phyloP scores from a whole-genome alignment of 495 filamentous ascomycete genomes.

The Penicillium canariense region DNA sequence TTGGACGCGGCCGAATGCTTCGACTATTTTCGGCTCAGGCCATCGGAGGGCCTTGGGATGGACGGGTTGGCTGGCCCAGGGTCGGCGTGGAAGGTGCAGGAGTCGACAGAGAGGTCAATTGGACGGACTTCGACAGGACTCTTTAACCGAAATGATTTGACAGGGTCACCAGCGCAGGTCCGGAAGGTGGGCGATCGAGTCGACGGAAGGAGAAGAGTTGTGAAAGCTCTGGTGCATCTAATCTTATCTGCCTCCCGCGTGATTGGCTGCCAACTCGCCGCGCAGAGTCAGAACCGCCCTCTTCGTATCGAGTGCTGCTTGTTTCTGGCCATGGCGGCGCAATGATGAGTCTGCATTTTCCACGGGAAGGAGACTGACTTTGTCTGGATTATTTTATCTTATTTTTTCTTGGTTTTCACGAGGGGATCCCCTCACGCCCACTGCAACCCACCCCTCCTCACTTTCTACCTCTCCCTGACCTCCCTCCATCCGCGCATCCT shows the following conservation, averaged over 20 bases:
- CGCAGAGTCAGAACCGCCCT: constrained; percentile 11
- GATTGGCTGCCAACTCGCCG: constrained; percentile 30
- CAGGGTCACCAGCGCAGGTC: constrained; percentile 32
- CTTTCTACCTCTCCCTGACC: constrained; percentile 1
- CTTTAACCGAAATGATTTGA: not conserved
- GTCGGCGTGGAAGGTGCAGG: not conserved
- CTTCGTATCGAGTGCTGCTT: not conserved
- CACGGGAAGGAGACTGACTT: constrained; percentile 17
- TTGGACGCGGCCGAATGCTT: constrained; percentile 15
- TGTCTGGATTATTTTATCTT: constrained; percentile 9
- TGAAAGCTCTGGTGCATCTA: constrained; percentile 39
- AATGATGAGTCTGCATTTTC: constrained; percentile 22
- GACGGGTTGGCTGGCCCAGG: not conserved
- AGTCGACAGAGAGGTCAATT: constrained; percentile 15
- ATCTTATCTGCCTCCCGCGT: constrained; percentile 41
- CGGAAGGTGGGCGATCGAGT: constrained; percentile 37
- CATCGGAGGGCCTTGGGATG: constrained; percentile 18
- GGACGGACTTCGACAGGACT: not conserved
- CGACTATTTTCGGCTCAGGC: constrained; percentile 19
- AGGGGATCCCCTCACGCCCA: constrained; percentile 9
- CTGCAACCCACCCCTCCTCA: constrained; percentile 8
- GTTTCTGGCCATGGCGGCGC: constrained; percentile 15
- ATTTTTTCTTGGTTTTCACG: not conserved
- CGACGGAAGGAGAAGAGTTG: constrained; percentile 9
- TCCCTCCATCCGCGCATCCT: constrained; percentile 3